phyloP scores from a whole-genome alignment of 768 basidiomycete species.

The Tylopilus balloui region DNA sequence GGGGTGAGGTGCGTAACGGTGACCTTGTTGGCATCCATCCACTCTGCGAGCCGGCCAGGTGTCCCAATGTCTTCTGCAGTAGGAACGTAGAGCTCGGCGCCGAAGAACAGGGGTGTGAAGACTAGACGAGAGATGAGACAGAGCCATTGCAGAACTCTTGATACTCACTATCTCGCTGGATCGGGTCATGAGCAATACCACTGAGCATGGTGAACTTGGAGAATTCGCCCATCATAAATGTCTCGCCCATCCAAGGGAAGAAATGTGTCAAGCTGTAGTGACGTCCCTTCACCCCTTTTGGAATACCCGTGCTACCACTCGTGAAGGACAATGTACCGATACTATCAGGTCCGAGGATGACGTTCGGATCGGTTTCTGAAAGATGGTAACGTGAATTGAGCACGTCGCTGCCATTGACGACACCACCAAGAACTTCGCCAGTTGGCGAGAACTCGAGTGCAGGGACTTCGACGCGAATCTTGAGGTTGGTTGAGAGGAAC shows the following conservation, averaged over 20 bases:
- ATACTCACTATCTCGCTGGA: conserved; percentile 93
- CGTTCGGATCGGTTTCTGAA: conserved; percentile 68
- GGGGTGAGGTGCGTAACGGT: conserved; percentile 98
- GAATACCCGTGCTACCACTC: conserved; percentile 94
- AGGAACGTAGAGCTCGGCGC: conserved; percentile 91
- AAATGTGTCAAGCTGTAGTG: conserved; percentile 98
- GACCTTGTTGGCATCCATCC: conserved; percentile 91
- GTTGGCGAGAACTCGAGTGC: conserved; percentile 70
- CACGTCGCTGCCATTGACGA: conserved; percentile 48
- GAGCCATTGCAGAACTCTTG: neutral
- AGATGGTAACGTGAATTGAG: conserved; percentile 51
- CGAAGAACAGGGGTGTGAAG: conserved; percentile 98
- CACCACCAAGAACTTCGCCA: conserved; percentile 66
- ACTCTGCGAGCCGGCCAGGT: conserved; percentile 92
- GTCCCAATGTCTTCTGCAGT: conserved; percentile 96
- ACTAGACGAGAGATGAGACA: conserved; percentile 46
- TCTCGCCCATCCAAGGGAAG: conserved; percentile 98
- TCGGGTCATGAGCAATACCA: conserved; percentile 98
- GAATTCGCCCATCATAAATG: conserved; percentile 66
- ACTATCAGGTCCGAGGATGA: conserved; percentile 91
- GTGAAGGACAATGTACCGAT: conserved; percentile 95
- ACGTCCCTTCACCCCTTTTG: conserved; percentile 94
- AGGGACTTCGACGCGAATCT: conserved; percentile 88
- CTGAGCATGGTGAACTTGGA: conserved; percentile 98
- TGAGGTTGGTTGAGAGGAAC: conserved; percentile 71